Base-by-base conservation (phyloP, 176 grass and related monocot genomes). In the Pontederia crassipes region DNA sequence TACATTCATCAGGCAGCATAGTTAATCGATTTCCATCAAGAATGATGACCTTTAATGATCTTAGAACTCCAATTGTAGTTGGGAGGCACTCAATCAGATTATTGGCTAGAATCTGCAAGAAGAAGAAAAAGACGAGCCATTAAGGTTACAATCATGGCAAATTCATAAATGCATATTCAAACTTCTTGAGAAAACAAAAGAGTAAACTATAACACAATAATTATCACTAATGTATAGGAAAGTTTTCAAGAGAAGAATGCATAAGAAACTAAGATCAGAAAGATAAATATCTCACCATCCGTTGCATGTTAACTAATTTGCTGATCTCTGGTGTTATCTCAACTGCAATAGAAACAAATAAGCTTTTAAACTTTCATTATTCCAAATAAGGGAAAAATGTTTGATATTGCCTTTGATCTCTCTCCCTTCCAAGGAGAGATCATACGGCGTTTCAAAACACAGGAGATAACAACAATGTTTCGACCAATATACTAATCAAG, bases 1-100 rank as follows among this genome's bases (percentile, higher is more conserved):
- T 83, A 91, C 93, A 88, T 83, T 91, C 81, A 63, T 97, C 87
- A 72, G 92, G 87, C 52, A 97, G 85, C 24, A 66, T 54, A 50
- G 81, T 46, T 16, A 97, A 82, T 55, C 46, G 83, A 81, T 97
- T 91, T 82, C 93, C 76, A 74, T 97, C 93, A 62, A 97, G 87
- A n/a, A 78, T 86, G 48, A 97, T 66, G 78, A 88, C 71, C 80
- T 97, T 97, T 49, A 97, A 73, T 40, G 80, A 83, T 57, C 59
- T 73, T 59, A 97, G 75, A 74, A 79, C 74, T 77, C 93, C 87
- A 76, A 97, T 79, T 68, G 90, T 97, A 79, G 76, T 73, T 12
- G 87, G 87, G 66, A 97, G 72, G 56, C 40, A 78, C 74, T 91
- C 84, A 48, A 97, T 77, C 70, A 85, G 71, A 77, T 97, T 97